A percentile compares a stretch with the other conserved stretches of the same genome.
phyloP scores from a whole-genome alignment of 2,329 filamentous ascomycete genomes.

The Fusarium sp. region DNA sequence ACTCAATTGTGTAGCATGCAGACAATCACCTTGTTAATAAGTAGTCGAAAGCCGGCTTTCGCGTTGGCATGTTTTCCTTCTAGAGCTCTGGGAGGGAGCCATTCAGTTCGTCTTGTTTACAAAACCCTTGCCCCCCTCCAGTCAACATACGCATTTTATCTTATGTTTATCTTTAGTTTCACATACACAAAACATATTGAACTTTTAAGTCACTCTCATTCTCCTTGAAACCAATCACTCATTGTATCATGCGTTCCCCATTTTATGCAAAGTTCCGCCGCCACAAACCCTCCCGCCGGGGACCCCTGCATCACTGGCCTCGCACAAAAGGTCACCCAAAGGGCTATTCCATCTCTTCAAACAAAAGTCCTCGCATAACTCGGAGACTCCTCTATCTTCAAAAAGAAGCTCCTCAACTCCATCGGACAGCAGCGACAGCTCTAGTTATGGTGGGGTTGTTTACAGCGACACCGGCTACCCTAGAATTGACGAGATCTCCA shows the following conservation, averaged over 20 bases:
- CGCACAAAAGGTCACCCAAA: background rate
- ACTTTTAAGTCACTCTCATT: background rate
- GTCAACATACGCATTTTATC: background rate
- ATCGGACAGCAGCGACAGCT: background rate
- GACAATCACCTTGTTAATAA: slow-evolving; percentile 4
- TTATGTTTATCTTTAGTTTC: background rate
- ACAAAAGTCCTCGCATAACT: background rate
- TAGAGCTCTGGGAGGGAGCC: background rate
- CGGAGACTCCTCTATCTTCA: background rate
- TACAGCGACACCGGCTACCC: background rate
- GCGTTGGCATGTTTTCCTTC: background rate
- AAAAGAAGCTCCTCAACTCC: background rate
- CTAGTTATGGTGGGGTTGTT: background rate
- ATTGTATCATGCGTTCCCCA: background rate
- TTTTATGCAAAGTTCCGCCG: background rate
- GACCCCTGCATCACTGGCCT: too few species aligned
- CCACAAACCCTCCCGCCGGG: background rate
- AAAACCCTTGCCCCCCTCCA: background rate
- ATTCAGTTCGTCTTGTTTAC: background rate
- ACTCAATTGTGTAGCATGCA: slow-evolving; percentile 2
- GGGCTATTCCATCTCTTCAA: background rate
- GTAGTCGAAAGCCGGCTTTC: background rate
- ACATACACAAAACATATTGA: background rate
- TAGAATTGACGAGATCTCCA: background rate
- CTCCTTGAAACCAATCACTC: background rate